Conservation (phyloP, 768 basidiomycete species). For the Glaciozyma martinii region DNA sequence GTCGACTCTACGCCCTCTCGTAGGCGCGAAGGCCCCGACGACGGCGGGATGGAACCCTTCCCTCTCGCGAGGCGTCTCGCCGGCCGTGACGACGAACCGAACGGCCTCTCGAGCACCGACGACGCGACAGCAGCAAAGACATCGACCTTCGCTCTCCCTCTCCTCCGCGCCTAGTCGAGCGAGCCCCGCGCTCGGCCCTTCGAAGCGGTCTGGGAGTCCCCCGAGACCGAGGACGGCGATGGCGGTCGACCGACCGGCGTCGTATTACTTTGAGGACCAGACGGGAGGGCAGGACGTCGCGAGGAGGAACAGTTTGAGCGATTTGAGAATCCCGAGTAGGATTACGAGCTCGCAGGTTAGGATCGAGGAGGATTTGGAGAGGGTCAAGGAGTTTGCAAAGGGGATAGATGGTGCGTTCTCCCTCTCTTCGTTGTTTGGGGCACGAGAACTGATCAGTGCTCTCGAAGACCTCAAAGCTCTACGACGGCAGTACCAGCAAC, state of each 20-base stretch:
- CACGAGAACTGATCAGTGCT: background rate
- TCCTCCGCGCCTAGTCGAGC: conserved; percentile 16
- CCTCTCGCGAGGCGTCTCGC: background rate
- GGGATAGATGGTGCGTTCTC: conserved; percentile 33
- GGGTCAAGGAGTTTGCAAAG: conserved; percentile 36
- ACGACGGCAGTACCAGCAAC: conserved; percentile 12
- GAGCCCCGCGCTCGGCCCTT: background rate
- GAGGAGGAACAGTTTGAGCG: conserved; percentile 36
- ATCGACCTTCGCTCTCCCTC: conserved; percentile 24
- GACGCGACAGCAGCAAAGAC: background rate
- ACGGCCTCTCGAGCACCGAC: background rate
- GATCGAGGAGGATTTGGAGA: conserved; percentile 35
- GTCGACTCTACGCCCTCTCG: background rate
- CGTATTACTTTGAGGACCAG: background rate
- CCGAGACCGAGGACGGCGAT: background rate
- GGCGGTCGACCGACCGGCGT: background rate
- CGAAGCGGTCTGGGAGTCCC: background rate
- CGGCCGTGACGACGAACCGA: background rate
- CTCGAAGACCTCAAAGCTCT: conserved; percentile 31
- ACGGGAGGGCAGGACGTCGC: background rate
- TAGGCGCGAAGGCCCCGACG: background rate
- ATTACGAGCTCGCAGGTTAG: conserved; percentile 36
- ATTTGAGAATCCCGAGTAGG: conserved; percentile 34
- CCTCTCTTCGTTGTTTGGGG: background rate
- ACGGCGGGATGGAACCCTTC: background rate